phyloP scores from a whole-genome alignment of 2,329 filamentous ascomycete genomes.

The Colletotrichum trifolii region DNA sequence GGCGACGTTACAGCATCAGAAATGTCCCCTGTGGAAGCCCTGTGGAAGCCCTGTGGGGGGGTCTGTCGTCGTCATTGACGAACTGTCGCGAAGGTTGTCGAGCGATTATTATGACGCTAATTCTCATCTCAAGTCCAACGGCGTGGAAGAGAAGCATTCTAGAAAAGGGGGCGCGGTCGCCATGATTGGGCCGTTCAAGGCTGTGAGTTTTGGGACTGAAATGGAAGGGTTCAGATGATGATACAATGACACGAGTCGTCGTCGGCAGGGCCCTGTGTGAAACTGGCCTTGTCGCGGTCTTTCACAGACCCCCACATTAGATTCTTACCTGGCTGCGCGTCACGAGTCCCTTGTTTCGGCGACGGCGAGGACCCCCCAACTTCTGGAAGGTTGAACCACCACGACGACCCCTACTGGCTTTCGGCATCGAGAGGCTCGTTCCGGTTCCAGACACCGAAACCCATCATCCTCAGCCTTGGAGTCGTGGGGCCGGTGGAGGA shows the following conservation, averaged over 20 bases:
- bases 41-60: conserved; percentile 1
- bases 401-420: no score
- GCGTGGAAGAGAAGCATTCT: conserved; percentile 11
- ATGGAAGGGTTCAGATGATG: conserved; percentile 26
- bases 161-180: conserved; percentile 8
- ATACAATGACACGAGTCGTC: conserved; percentile 24
- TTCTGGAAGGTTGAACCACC: no score
- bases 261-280: not conserved
- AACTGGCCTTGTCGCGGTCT: not conserved
- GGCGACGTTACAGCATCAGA: not conserved
- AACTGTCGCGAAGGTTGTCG: not conserved
- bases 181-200: conserved; percentile 3
- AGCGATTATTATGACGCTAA: conserved; percentile 20
- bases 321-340: conserved; percentile 20
- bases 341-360: conserved; percentile 16
- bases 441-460: no score
- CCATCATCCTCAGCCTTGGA: no score
- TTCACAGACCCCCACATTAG: not conserved
- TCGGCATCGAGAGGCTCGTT: no score
- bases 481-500: no score
- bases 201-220: conserved; percentile 18
- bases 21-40: not conserved
- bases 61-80: not conserved
- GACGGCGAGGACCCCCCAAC: conserved; percentile 1
- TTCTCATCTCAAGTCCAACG: conserved; percentile 16